A percentile compares a stretch with the other conserved stretches of the same genome.
Conservation (phyloP, 805 yeast species). For the Yarrowia bubula region DNA sequence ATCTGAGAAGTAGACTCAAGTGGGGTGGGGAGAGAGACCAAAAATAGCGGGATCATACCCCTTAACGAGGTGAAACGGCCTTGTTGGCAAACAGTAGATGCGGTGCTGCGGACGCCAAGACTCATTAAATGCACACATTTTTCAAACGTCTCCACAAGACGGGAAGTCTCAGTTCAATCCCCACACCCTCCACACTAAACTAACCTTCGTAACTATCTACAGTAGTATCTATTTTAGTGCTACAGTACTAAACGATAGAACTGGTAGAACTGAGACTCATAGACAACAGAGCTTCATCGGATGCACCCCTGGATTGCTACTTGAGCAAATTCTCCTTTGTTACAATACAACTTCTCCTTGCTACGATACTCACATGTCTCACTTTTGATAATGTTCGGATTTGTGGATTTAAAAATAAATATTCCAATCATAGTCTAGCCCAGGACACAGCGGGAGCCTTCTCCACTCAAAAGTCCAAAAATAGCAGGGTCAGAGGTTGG, state of each 20-base stretch:
- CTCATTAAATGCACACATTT: neutral
- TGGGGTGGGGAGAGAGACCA: neutral
- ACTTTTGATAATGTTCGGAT: neutral
- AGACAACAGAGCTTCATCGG: no score
- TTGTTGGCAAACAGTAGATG: neutral
- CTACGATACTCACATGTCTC: no score
- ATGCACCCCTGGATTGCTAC: no score
- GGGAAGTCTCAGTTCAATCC: constrained; percentile 6
- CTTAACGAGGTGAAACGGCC: no score
- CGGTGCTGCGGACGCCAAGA: neutral
- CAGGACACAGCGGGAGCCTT: neutral
- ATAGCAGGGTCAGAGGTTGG: neutral
- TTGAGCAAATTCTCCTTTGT: no score
- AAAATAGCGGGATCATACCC: neutral
- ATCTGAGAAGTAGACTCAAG: neutral
- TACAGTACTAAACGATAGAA: no score
- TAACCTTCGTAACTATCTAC: neutral
- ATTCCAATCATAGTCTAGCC: neutral
- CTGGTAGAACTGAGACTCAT: no score
- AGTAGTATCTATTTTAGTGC: no score
- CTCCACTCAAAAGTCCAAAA: neutral
- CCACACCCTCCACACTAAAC: neutral
- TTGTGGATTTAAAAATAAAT: neutral
- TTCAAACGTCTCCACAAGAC: neutral
- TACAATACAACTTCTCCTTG: no score